Conservation (phyloP, 805 yeast species). For the Suhomyces kilbournensis region DNA sequence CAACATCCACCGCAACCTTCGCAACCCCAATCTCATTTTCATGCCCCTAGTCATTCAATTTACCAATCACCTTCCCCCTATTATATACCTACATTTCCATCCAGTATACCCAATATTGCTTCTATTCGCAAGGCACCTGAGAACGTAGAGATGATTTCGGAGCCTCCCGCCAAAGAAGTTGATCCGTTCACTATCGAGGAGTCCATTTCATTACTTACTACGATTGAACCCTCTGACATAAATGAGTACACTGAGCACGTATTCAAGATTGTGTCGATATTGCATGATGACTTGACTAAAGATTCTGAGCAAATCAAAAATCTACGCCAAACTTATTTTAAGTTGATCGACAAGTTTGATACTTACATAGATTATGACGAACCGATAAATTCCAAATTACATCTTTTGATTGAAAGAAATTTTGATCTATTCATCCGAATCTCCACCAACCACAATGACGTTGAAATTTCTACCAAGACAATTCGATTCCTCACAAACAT, state of each 20-base stretch:
- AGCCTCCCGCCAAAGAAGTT: not conserved
- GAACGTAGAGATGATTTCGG: not conserved
- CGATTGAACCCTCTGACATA: slow-evolving; percentile 27
- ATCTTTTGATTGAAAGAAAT: slow-evolving; percentile 34
- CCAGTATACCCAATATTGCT: slow-evolving; percentile 1
- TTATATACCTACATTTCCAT: not conserved
- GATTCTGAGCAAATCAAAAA: slow-evolving; percentile 11
- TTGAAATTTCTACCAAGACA: slow-evolving; percentile 32
- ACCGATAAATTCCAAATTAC: slow-evolving; percentile 30
- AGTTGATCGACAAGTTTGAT: slow-evolving; percentile 23
- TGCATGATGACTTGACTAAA: slow-evolving; percentile 17
- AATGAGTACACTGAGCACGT: slow-evolving; percentile 40
- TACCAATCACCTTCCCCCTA: slow-evolving; percentile 3
- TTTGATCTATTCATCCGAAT: slow-evolving; percentile 38
- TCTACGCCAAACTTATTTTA: slow-evolving; percentile 23
- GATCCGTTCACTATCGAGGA: slow-evolving; percentile 18
- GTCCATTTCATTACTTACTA: slow-evolving; percentile 22
- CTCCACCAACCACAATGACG: slow-evolving; percentile 27
- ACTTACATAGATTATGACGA: slow-evolving; percentile 19
- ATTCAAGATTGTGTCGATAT: slow-evolving; percentile 25
- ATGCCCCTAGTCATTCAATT: slow-evolving; percentile 2
- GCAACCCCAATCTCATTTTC: slow-evolving; percentile 10
- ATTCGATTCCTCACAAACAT: slow-evolving; percentile 38
- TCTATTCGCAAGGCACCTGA: not conserved
- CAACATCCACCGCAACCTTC: slow-evolving; percentile 4